phyloP scores from a whole-genome alignment of 495 filamentous ascomycete species.

The Podospora comata region DNA sequence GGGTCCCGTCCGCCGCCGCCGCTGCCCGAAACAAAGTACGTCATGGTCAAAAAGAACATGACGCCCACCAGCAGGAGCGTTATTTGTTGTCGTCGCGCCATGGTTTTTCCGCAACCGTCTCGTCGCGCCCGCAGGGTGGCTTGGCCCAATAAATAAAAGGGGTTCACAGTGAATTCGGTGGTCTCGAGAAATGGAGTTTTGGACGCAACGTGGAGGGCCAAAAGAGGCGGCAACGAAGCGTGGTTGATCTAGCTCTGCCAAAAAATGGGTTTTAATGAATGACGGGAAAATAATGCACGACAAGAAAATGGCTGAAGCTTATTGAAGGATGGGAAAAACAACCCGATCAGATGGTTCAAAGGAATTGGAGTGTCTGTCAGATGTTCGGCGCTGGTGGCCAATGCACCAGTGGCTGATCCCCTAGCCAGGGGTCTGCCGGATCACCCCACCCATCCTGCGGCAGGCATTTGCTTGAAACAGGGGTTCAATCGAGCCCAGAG shows the following conservation, averaged over 20 bases:
- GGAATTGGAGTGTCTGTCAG: background rate
- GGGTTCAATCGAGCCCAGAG: background rate
- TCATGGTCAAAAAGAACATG: slow-evolving; percentile 36
- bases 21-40: slow-evolving; percentile 36
- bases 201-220: background rate
- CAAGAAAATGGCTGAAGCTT: slow-evolving; percentile 4
- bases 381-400: background rate
- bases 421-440: background rate
- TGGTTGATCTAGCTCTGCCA: background rate
- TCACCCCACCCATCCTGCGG: background rate
- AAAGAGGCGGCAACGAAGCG: background rate
- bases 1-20: slow-evolving; percentile 5
- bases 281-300: slow-evolving; percentile 3
- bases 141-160: background rate
- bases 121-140: no score
- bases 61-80: slow-evolving; percentile 37
- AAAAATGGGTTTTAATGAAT: background rate
- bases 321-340: no score
- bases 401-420: slow-evolving; percentile 5
- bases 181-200: background rate
- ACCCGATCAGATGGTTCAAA: background rate
- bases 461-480: background rate
- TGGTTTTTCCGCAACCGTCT: slow-evolving; percentile 14
- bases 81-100: slow-evolving; percentile 47
- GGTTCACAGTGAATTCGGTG: background rate